phyloP scores from a whole-genome alignment of 2,329 filamentous ascomycete species.

The Escovopsis sp. region DNA sequence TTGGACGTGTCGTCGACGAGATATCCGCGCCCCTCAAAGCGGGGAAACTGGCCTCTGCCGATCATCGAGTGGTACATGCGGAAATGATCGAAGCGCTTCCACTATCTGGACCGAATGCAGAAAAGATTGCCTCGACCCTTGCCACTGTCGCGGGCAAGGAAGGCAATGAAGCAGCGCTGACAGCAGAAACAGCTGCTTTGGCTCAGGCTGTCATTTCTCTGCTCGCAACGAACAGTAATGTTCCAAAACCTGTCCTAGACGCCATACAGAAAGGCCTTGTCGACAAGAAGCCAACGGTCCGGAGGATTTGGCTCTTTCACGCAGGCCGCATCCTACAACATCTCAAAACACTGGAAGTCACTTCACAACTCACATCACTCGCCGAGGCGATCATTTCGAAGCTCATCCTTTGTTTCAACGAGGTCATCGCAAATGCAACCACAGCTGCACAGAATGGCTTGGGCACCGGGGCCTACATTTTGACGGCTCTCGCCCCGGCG shows the following conservation, averaged over 20 bases:
- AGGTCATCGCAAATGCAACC: constrained; percentile 63
- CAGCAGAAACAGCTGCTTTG: constrained; percentile 60
- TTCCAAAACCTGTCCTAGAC: constrained; percentile 55
- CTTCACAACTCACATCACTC: constrained; percentile 34
- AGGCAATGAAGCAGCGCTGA: constrained; percentile 70
- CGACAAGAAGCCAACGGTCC: constrained; percentile 69
- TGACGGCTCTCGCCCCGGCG: constrained; percentile 47
- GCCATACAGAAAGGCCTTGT: constrained; percentile 64
- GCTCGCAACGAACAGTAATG: constrained; percentile 41
- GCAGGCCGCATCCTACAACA: constrained; percentile 56
- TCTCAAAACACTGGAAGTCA: constrained; percentile 28
- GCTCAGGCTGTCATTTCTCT: constrained; percentile 48
- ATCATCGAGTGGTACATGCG: constrained; percentile 71
- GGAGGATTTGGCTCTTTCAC: constrained; percentile 67
- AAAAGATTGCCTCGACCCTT: constrained; percentile 52
- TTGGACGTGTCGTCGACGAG: constrained; percentile 62
- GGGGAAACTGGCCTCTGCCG: constrained; percentile 69
- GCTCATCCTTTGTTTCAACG: constrained; percentile 57
- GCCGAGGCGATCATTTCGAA: constrained; percentile 37
- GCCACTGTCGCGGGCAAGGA: constrained; percentile 64
- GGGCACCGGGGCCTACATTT: constrained; percentile 65
- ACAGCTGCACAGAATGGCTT: constrained; percentile 69
- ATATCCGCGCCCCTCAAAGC: constrained; percentile 65
- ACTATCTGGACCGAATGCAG: constrained; percentile 44
- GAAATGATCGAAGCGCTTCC: constrained; percentile 60